Evolutionary conservation across 441 rosid genomes (phyloP), one percentile per base, ranked within the genome.

Genomic region (Eruca vesicaria): DNA sequence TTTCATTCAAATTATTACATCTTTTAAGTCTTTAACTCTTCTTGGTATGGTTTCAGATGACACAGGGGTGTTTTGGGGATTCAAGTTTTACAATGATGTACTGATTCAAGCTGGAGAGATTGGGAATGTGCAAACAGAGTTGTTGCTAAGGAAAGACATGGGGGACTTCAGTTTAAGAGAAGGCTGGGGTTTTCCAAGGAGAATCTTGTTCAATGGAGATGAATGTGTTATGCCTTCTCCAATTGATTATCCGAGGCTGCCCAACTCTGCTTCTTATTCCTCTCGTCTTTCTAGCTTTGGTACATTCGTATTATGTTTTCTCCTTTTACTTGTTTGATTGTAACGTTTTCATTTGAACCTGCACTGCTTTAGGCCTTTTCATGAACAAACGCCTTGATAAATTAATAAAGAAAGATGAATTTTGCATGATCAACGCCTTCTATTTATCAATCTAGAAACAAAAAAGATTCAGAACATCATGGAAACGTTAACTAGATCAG

Each of bases 221-320:
- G 94, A 91, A 63, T 95, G 99, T 73, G 97, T 89, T 2, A 91
- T 95, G 98, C 98, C 99, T 14, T 84, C 81, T 48, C 96, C 96
- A 0, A 97, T 88, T 71, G 82, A 84, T 14, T 95, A 82, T 60
- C 98, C 99, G 0, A 81, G 78, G 61, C 84, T 95, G 4, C 99
- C 99, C 5, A 89, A 76, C n/a, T 20, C 31, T 64, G 87, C 55
- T 57, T 26, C 35, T 56, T 56, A 3, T 35, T 35, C 68, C 12
- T 58, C 63, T 48, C 10, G 16, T 35, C 21, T 11, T 50, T 6
- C 41, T 66, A 72, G 76, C 41, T 19, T 36, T 60, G 32, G 48
- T 29, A 12, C 72, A 5, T 5, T 66, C 4, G 5, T 72, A 1
- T 20, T 77, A 6, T 50, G 62, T 52, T 66, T 77, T 59, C 21